Base-by-base conservation (phyloP, 257 asterid genomes). In the Penstemon barbatus region DNA sequence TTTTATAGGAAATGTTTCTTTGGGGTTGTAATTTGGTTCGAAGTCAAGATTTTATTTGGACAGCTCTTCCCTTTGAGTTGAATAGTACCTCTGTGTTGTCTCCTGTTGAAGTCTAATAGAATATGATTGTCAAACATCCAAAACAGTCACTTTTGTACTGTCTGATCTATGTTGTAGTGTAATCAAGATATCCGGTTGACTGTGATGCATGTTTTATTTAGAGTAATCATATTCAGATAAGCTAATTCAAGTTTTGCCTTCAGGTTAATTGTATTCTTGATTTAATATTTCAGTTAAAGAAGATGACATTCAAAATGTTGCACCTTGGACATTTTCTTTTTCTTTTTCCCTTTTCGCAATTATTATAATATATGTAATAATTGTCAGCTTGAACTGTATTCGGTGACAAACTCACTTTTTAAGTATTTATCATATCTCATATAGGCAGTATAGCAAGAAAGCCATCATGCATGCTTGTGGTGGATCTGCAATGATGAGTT, bases 401-500 rank as follows among this genome's bases (percentile, higher is more conserved):
- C 2, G 1, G 2, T 25, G 33, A 1, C 33, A 25, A 25, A 25
- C 33, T 25, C 2, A 25, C 33, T 1, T 25, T 25, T 25, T 61
- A 25, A 25, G 2, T 25, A 25, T 25, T 25, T 25, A 25, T 1
- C 33, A 25, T 25, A 25, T 25, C 33, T 25, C 33, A 25, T 25
- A 25, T 25, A 25, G 33, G 33, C 33, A 25, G 33, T 25, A 19
- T 50, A 44, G 39, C 3, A 25, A 68, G 62, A 37, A 74, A 33
- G 72, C 4, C 65, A 71, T 63, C 54, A 85, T 86, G 91, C 90
- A 85, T 71, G 81, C 84, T 78, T 86, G 80, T 60, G 65, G 84
- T 74, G 88, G 92, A 61, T 77, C 86, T 59, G 79, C 86, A 64
- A 79, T 76, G 37, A 87, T 85, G 80, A 74, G 79, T 67, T 79